Conservation (phyloP, 2,329 filamentous ascomycete genomes). For the Chaetomiaceae sp. region DNA sequence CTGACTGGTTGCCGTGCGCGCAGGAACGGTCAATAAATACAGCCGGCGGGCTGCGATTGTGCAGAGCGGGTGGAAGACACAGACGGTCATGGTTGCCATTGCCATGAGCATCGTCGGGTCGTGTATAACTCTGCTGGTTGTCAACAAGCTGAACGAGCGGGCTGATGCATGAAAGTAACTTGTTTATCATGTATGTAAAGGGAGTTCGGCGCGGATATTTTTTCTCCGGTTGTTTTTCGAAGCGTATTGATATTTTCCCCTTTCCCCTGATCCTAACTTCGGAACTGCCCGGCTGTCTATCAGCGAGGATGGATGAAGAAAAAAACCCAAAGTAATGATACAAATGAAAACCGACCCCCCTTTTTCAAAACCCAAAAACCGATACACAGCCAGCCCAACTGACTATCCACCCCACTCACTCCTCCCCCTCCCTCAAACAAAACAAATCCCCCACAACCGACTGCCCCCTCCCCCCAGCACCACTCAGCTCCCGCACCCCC, state of each 20-base stretch:
- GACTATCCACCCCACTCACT: too few species aligned
- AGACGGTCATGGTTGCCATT: conserved; percentile 62
- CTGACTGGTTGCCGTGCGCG: background rate
- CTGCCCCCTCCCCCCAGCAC: too few species aligned
- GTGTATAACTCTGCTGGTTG: conserved; percentile 57
- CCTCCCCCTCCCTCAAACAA: conserved; percentile 15
- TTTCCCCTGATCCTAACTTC: too few species aligned
- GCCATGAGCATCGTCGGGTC: conserved; percentile 60
- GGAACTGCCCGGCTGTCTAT: too few species aligned
- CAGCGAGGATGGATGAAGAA: background rate
- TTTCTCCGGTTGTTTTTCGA: too few species aligned
- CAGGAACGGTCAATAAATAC: conserved; percentile 72
- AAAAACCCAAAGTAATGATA: background rate
- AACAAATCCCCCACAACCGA: conserved; percentile 19
- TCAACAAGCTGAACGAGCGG: conserved; percentile 36
- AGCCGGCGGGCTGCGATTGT: conserved; percentile 74
- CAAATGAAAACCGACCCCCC: too few species aligned
- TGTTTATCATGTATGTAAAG: background rate
- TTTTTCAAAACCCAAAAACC: too few species aligned
- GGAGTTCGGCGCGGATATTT: too few species aligned
- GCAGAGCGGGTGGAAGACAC: conserved; percentile 90
- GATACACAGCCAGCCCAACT: too few species aligned
- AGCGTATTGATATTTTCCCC: too few species aligned
- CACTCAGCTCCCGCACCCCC: too few species aligned
- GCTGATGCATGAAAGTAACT: conserved; percentile 14